Conservation (phyloP, 352 stramenopile genomes). For the Pythium guiyangense region DNA sequence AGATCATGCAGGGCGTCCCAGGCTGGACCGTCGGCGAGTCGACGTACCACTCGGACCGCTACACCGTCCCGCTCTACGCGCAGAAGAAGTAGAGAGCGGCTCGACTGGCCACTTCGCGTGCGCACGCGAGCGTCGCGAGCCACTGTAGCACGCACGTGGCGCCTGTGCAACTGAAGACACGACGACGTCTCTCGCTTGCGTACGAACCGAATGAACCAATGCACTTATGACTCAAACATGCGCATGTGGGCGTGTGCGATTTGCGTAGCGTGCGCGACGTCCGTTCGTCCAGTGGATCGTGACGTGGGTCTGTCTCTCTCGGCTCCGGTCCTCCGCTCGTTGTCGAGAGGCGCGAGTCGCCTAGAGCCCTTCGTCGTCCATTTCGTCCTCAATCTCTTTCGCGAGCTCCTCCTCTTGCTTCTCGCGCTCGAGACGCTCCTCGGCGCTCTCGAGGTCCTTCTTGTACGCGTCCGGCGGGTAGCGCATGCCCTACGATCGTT, state of each 20-base stretch:
- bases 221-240: background rate
- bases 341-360: background rate
- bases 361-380: slow-evolving; percentile 88
- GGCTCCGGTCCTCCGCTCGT: too few species aligned
- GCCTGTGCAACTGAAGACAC: too few species aligned
- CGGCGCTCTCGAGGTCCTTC: slow-evolving; percentile 92
- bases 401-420: slow-evolving; percentile 93
- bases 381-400: slow-evolving; percentile 97
- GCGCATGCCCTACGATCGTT: slow-evolving; percentile 79
- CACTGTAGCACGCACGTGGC: too few species aligned
- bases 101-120: too few species aligned
- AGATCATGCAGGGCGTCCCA: slow-evolving; percentile 95
- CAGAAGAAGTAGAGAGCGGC: slow-evolving; percentile 53
- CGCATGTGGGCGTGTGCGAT: too few species aligned
- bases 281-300: background rate
- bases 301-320: background rate
- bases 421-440: slow-evolving; percentile 90
- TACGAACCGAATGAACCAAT: background rate
- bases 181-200: too few species aligned
- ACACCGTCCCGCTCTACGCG: slow-evolving; percentile 72
- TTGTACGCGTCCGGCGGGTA: slow-evolving; percentile 98
- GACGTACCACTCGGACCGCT: slow-evolving; percentile 87
- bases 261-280: too few species aligned
- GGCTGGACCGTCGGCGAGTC: slow-evolving; percentile 89
- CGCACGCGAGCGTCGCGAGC: too few species aligned